Evolutionary conservation across 2,329 filamentous ascomycete species (phyloP).

Genomic region (Aspergillus transmontanensis): DNA sequence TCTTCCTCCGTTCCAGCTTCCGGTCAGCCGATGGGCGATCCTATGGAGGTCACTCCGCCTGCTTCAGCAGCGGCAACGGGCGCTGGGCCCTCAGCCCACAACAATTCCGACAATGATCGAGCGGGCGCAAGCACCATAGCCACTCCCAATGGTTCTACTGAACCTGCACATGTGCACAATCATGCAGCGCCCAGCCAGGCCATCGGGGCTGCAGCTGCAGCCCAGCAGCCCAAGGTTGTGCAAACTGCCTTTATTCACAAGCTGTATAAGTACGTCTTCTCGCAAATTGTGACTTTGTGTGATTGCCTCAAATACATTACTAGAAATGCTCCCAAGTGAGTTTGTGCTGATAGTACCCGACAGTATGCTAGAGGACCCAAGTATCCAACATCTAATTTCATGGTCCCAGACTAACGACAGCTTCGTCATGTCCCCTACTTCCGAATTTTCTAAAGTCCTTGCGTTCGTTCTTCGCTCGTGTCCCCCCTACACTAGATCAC

Average conservation of each 20-base stretch:
- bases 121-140: conserved; percentile 34
- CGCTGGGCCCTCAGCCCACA: conserved; percentile 49
- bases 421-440: conserved; percentile 97
- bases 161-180: conserved; percentile 30
- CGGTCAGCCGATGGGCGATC: conserved; percentile 48
- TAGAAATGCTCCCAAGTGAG: not conserved
- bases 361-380: conserved; percentile 95
- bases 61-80: conserved; percentile 47
- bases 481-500: not conserved
- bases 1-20: conserved; percentile 50
- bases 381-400: conserved; percentile 92
- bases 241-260: conserved; percentile 99
- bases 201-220: conserved; percentile 53
- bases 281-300: conserved; percentile 13
- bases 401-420: conserved; percentile 94
- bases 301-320: conserved; percentile 1
- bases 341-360: conserved; percentile 22
- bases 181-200: conserved; percentile 34
- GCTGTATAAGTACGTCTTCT: conserved; percentile 79
- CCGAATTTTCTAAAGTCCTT: conserved; percentile 96
- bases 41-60: conserved; percentile 59
- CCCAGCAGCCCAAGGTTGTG: conserved; percentile 94
- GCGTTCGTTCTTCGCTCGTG: conserved; percentile 66
- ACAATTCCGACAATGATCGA: conserved; percentile 53
- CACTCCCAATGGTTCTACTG: conserved; percentile 35